Evolutionary conservation across 768 basidiomycete species (phyloP).

Genomic region (Mycena metata): DNA sequence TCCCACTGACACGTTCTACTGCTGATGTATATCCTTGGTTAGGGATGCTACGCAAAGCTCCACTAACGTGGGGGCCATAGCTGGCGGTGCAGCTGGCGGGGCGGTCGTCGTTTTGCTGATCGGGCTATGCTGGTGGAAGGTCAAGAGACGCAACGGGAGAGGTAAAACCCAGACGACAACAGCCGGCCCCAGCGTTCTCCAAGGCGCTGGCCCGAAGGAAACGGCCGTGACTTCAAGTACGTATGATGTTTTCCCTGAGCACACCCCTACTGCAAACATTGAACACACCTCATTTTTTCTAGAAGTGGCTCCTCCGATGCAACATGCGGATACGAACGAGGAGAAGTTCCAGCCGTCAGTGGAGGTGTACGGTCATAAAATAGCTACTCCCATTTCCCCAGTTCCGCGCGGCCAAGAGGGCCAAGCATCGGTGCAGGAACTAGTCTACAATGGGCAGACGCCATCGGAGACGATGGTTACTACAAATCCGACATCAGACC

Average conservation of each 20-base stretch:
- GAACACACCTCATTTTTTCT: background rate
- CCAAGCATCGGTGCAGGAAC: background rate
- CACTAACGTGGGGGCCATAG: constrained; percentile 1
- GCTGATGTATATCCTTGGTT: constrained; percentile 9
- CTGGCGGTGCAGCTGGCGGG: constrained; percentile 6
- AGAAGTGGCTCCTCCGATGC: constrained; percentile 1
- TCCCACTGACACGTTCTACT: constrained; percentile 1
- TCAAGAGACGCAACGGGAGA: constrained; percentile 2
- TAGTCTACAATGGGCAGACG: background rate
- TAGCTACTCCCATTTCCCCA: background rate
- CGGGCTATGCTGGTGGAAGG: constrained; percentile 4
- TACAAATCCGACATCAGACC: background rate
- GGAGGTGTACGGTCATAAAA: background rate
- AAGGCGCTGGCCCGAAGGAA: background rate
- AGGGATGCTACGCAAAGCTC: background rate
- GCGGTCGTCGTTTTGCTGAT: background rate
- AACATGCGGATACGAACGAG: background rate
- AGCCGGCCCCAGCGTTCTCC: constrained; percentile 1
- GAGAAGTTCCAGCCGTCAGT: background rate
- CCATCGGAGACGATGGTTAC: background rate
- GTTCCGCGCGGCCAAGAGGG: background rate
- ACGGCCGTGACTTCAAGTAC: background rate
- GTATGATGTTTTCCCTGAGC: background rate
- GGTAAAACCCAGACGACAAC: background rate
- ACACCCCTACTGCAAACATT: background rate